Evolutionary conservation across 1,139 yeast genomes (phyloP).

Genomic region (Diutina pseudorugosa): DNA sequence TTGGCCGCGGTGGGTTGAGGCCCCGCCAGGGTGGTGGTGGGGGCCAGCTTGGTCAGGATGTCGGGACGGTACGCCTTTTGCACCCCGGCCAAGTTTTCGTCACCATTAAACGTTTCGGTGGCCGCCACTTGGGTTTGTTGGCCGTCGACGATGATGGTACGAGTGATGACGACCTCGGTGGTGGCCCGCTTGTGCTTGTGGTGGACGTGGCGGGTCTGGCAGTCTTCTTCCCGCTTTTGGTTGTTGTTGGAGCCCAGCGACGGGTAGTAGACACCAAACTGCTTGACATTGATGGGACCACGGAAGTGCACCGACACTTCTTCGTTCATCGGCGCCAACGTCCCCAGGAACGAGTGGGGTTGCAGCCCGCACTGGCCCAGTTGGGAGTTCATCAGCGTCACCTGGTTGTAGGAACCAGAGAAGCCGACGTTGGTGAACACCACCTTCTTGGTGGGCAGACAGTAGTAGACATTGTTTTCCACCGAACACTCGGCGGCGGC

Average conservation of each 20-base stretch:
- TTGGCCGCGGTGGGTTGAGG: conserved; percentile 7
- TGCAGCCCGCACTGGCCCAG: conserved; percentile 40
- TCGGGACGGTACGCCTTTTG: conserved; percentile 4
- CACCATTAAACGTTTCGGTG: conserved; percentile 1
- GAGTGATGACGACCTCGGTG: conserved; percentile 24
- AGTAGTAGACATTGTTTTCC: conserved; percentile 71
- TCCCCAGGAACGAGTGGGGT: conserved; percentile 47
- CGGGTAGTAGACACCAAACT: conserved; percentile 59
- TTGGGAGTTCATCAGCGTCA: conserved; percentile 41
- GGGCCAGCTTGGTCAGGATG: conserved; percentile 4
- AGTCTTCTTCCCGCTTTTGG: conserved; percentile 25
- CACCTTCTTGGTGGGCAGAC: conserved; percentile 57
- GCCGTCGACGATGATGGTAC: conserved; percentile 55
- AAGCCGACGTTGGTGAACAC: conserved; percentile 48
- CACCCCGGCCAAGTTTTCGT: not conserved
- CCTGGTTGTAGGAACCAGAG: conserved; percentile 66
- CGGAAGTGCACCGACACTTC: conserved; percentile 89
- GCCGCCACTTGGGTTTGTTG: conserved; percentile 30
- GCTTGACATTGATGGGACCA: conserved; percentile 73
- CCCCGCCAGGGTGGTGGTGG: conserved; percentile 4
- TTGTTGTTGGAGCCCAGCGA: conserved; percentile 26
- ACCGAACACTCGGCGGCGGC: conserved; percentile 30
- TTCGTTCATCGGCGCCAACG: conserved; percentile 74
- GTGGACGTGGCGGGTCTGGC: conserved; percentile 31
- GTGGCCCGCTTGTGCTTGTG: conserved; percentile 34